Base-by-base conservation (phyloP, 495 filamentous ascomycete genomes). In the Trichoderma gamsii region DNA sequence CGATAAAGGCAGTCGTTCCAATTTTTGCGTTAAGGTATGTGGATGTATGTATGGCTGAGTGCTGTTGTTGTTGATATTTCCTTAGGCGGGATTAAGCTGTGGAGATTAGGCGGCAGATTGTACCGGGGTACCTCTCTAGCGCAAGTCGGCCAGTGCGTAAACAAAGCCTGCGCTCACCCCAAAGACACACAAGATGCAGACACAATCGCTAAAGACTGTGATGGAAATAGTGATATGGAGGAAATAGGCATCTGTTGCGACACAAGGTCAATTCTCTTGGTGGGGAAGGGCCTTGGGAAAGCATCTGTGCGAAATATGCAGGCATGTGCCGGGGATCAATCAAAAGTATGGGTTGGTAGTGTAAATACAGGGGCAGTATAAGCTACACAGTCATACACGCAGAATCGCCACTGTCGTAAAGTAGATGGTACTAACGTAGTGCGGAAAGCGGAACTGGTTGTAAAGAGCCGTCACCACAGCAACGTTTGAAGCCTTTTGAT, bases 11-110 rank as follows among this genome's bases (percentile, higher is more conserved):
- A 27, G 9, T 13, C 41, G 41, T 41, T 21, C 29, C 29, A 7
- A 8, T 41, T 29, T 41, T 65, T 65, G 8, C 32, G 25, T n/a
- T 38, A 38, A 38, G 15, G 63, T 64, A 38, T 38, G 32, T 38
- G 63, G 32, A 23, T 41, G 25, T 65, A 23, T 44, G 41, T 11
- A 4, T 65, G 35, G 44, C 44, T 49, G 44, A 6, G 44, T 49
- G 15, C 44, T 49, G 49, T 65, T 23, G 13, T 61, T 44, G 41
- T 65, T 65, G 63, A 41, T 65, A 41, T 35, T 41, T 65, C 35
- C n/a, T 18, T 44, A 15, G 35, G 41, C n/a, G 63, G 41, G 63
- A 41, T 41, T 18, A 38, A 43, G 21, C 35, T 4, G 41, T 43
- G 35, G 41, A 65, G 27, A 61, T 15, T 32, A 23, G 56, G 56